These are phyloP conservation scores for Quaeritorhiza haematococci DNA, from an alignment of 371 early-diverging fungal genomes.

Conservation along the genomic window DNA sequence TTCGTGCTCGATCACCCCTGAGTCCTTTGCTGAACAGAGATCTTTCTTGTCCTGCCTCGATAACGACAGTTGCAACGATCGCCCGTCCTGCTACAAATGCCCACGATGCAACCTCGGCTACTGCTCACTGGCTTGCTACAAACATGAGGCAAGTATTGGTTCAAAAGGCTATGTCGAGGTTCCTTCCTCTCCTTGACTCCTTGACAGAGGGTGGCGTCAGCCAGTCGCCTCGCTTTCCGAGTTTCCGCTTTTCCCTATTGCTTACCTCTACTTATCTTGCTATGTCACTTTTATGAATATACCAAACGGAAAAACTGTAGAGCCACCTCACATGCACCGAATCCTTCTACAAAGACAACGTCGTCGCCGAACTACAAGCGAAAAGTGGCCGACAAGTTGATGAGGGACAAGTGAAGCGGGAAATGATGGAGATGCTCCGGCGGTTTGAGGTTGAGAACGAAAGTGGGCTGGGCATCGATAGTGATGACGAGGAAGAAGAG, in stretches of 20 bases:
- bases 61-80: not conserved
- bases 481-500: too few species aligned
- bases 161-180: too few species aligned
- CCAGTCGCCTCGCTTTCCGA: too few species aligned
- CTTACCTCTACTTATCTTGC: too few species aligned
- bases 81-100: conserved; percentile 47
- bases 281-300: too few species aligned
- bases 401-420: conserved; percentile 39
- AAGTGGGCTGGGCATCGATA: too few species aligned
- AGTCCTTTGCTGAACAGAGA: too few species aligned
- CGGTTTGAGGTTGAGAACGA: conserved; percentile 37
- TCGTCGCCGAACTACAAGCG: conserved; percentile 57
- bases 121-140: conserved; percentile 64
- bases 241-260: too few species aligned
- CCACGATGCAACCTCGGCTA: conserved; percentile 67
- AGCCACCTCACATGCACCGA: conserved; percentile 54
- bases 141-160: conserved; percentile 44
- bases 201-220: too few species aligned
- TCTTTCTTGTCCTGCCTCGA: too few species aligned
- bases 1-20: too few species aligned
- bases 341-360: conserved; percentile 57
- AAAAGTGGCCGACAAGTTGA: conserved; percentile 33
- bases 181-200: too few species aligned
- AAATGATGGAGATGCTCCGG: conserved; percentile 51
- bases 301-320: conserved; percentile 11